Evolutionary conservation across 768 basidiomycete species (phyloP).

Genomic region (Pleurotus eryngii): DNA sequence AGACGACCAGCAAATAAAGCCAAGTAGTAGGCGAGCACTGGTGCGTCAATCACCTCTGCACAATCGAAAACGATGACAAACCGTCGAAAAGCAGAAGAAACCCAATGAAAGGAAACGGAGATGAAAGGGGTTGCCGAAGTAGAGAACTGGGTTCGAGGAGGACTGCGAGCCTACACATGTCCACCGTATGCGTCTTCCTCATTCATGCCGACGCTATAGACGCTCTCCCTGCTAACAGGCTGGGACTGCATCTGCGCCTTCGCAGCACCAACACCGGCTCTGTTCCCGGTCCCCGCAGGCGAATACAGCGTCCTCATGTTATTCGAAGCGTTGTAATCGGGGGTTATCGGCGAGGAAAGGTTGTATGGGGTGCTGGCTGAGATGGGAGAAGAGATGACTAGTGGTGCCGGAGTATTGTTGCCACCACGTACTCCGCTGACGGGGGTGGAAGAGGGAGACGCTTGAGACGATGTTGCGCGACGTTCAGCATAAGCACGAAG

Average conservation of each 20-base stretch:
- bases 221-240: background rate
- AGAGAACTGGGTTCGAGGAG: background rate
- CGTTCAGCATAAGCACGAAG: constrained; percentile 67
- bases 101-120: background rate
- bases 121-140: background rate
- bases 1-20: too few relatives aligned
- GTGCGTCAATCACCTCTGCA: too few relatives aligned
- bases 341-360: background rate
- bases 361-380: constrained; percentile 1
- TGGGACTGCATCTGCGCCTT: background rate
- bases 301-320: constrained; percentile 9
- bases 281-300: background rate
- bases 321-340: background rate
- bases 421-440: background rate
- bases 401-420: background rate
- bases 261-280: background rate
- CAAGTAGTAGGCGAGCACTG: too few relatives aligned
- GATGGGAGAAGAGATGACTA: constrained; percentile 1
- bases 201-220: constrained; percentile 8
- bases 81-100: background rate
- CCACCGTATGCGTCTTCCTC: constrained; percentile 6
- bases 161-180: background rate
- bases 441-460: background rate
- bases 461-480: constrained; percentile 9
- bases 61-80: too few relatives aligned